phyloP scores from a whole-genome alignment of 1,284 basidiomycete genomes.

The Irpex sp. region DNA sequence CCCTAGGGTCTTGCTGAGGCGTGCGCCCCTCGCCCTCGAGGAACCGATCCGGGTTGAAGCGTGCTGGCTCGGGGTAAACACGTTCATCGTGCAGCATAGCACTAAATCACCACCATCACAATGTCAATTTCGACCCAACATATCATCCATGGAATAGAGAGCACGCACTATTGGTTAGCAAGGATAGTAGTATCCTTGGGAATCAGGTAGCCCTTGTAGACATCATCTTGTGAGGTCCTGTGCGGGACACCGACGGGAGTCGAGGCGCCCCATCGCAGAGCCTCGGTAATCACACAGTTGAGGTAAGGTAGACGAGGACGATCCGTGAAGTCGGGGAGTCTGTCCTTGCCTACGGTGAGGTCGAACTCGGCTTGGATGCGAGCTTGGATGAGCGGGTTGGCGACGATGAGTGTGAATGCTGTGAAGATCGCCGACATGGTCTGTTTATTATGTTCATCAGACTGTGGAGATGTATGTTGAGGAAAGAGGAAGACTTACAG shows the following conservation, averaged over 20 bases:
- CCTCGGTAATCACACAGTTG: slow-evolving; percentile 2
- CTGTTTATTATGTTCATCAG: background rate
- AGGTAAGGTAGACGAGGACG: slow-evolving; percentile 4
- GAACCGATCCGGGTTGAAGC: slow-evolving; percentile 15
- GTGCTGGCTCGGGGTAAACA: slow-evolving; percentile 11
- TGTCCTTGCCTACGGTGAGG: slow-evolving; percentile 6
- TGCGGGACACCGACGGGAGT: slow-evolving; percentile 1
- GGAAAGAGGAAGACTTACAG: background rate
- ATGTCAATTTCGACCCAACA: background rate
- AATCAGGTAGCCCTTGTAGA: slow-evolving; percentile 19
- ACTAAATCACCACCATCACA: background rate
- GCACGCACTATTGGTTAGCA: slow-evolving; percentile 17
- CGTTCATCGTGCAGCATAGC: slow-evolving; percentile 8
- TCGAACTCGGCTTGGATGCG: slow-evolving; percentile 8
- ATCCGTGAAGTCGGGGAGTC: slow-evolving; percentile 9
- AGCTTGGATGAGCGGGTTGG: slow-evolving; percentile 2
- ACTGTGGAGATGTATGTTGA: background rate
- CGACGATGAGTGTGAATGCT: background rate
- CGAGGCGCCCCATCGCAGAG: slow-evolving; percentile 2
- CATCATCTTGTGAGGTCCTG: slow-evolving; percentile 14
- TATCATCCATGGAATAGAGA: background rate
- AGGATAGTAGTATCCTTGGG: slow-evolving; percentile 20
- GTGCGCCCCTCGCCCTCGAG: slow-evolving; percentile 2
- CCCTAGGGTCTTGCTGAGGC: slow-evolving; percentile 12
- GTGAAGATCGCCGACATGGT: background rate